Base-by-base conservation (phyloP, 2,329 filamentous ascomycete species). In the Penicillium sp. region DNA sequence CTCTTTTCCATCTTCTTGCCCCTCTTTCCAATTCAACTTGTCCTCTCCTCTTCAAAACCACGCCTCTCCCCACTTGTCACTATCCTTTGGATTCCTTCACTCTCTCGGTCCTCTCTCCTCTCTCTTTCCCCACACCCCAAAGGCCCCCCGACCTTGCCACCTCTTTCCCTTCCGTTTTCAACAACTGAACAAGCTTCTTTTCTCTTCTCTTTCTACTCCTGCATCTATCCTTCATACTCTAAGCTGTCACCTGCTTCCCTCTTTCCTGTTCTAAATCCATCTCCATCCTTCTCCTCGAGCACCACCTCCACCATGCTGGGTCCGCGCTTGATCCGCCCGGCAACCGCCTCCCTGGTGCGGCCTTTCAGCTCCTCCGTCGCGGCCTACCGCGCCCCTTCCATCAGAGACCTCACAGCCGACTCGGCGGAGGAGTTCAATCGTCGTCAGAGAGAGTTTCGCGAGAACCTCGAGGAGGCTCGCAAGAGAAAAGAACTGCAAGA, bases 401-500 rank as follows among this genome's bases (percentile, higher is more conserved):
- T 99, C 68, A 90, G 91, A 76, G 93, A 99, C 79, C 88, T 99
- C 82, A 90, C 84, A 50, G 86, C 89, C 53, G 83, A 91, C 65
- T 87, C 87, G 65, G 89, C 91, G 67, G 84, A 88, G 57, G 83
- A 85, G 60, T 99, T 98, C 85, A 92, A 91, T 76, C 81, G 85
- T 73, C 92, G 90, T 79, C 93, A 97, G 82, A 90, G 89, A 79
- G 85, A 89, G 73, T 98, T 97, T 81, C 91, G 95, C 76, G 89
- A 93, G 79, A 87, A 91, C 77, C 83, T 96, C 72, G 86, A 88
- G 72, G 86, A 89, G 79, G 88, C 88, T 76, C 88, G 91, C 80
- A 91, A 89, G 83, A 84, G 83, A 79, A 91, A 91, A 81, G 87
- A 90, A 80, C 83, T 88, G 83, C 89, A 91, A 89, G 91, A 93